Evolutionary conservation across 495 filamentous ascomycete genomes (phyloP).

Genomic region (Xylaria curta): DNA sequence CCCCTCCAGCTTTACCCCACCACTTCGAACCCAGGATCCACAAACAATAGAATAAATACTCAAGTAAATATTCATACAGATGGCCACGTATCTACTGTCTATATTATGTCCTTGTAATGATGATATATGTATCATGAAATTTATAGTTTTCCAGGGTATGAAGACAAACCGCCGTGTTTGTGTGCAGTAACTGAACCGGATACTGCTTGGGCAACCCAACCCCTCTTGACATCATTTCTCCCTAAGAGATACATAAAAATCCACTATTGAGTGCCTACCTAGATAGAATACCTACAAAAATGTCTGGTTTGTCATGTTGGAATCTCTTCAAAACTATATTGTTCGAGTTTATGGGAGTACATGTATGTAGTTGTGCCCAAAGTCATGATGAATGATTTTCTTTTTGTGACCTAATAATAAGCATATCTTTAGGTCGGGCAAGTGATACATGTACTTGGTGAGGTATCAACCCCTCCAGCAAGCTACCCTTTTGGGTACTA

Average conservation of each 20-base stretch:
- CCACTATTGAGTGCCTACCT: background rate
- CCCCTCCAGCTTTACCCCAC: constrained; percentile 4
- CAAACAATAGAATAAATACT: background rate
- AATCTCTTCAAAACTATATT: background rate
- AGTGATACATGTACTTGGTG: no score
- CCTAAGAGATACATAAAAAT: constrained; percentile 4
- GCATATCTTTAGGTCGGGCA: background rate
- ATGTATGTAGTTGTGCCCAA: constrained; percentile 5
- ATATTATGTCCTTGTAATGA: background rate
- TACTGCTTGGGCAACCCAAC: background rate
- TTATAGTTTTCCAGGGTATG: background rate
- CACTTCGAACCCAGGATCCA: background rate
- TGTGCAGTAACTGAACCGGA: background rate
- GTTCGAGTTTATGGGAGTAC: background rate
- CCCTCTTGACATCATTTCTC: constrained; percentile 22
- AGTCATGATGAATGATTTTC: background rate
- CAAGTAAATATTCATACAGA: background rate
- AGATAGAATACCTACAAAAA: background rate
- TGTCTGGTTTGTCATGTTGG: no score
- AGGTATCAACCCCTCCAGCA: background rate
- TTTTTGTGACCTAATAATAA: constrained; percentile 21
- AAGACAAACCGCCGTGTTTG: background rate
- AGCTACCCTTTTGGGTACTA: constrained; percentile 9
- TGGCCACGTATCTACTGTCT: background rate
- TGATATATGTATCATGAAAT: background rate